These are phyloP conservation scores for Debaryomyces coudertii DNA, from an alignment of 1,139 yeast species.

Conservation along the genomic window DNA sequence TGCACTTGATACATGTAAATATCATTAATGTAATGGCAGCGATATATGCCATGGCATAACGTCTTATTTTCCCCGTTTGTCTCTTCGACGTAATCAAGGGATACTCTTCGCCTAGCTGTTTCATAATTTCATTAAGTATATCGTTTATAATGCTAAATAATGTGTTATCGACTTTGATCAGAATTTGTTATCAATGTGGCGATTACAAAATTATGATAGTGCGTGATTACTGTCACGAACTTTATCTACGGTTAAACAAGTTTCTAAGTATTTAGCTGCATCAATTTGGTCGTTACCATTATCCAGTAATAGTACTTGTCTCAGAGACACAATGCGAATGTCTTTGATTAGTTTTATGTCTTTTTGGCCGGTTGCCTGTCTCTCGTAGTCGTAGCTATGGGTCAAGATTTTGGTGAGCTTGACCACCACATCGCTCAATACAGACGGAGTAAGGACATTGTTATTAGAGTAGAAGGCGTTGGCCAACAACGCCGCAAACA, in stretches of 20 bases:
- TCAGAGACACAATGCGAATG: slow-evolving; percentile 33
- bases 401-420: slow-evolving; percentile 36
- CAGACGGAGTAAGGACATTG: slow-evolving; percentile 26
- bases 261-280: slow-evolving; percentile 15
- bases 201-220: slow-evolving; percentile 7
- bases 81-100: background rate
- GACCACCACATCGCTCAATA: slow-evolving; percentile 30
- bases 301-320: slow-evolving; percentile 21
- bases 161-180: background rate
- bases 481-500: slow-evolving; percentile 46
- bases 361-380: slow-evolving; percentile 13
- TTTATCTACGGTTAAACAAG: background rate
- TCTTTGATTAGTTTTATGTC: slow-evolving; percentile 32
- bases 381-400: slow-evolving; percentile 31
- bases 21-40: background rate
- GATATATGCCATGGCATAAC: background rate
- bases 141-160: background rate
- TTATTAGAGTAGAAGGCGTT: slow-evolving; percentile 31
- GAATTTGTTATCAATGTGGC: slow-evolving; percentile 8
- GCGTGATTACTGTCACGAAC: background rate
- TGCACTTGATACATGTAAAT: background rate
- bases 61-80: background rate
- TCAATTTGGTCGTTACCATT: slow-evolving; percentile 12
- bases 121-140: slow-evolving; percentile 6
- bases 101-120: background rate